A percentile compares a stretch with the other conserved stretches of the same genome.
phyloP scores from a whole-genome alignment of 225 moss, liverwort and hornwort species.

The Ulota crispa region DNA sequence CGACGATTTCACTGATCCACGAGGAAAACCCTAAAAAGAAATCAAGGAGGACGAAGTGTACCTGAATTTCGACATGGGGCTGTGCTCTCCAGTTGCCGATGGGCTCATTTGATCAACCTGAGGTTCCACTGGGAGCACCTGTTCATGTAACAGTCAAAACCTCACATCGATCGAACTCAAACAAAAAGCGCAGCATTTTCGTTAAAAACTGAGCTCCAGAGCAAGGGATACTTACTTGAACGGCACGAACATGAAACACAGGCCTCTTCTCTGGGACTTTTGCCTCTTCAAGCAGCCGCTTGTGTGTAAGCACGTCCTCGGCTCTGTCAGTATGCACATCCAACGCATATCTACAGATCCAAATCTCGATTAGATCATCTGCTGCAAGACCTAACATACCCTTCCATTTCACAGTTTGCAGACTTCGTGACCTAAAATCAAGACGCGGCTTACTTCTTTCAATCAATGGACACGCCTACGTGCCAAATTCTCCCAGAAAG shows the following conservation, averaged over 20 bases:
- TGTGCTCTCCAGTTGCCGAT: neutral
- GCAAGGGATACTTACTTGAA: constrained; percentile 64
- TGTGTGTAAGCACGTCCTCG: constrained; percentile 94
- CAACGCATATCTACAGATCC: constrained; percentile 75
- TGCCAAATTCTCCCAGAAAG: neutral
- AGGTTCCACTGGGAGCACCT: constrained; percentile 54
- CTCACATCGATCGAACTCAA: neutral
- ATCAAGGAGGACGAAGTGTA: neutral
- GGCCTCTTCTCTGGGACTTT: constrained; percentile 80
- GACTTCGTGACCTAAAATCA: neutral
- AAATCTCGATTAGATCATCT: constrained; percentile 1
- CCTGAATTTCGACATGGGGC: constrained; percentile 38
- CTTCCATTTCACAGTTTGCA: neutral
- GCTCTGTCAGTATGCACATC: constrained; percentile 95
- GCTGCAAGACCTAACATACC: neutral
- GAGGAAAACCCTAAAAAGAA: neutral
- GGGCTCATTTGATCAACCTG: constrained; percentile 42
- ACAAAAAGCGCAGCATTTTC: neutral
- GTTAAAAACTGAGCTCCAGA: neutral
- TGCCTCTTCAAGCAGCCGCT: constrained; percentile 70
- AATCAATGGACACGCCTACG: neutral
- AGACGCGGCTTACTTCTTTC: neutral
- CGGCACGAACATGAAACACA: constrained; percentile 95
- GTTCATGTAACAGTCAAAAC: neutral
- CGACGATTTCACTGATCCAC: neutral